Conservation (phyloP, 352 stramenopile genomes). For the Pythium scleroteichum region DNA sequence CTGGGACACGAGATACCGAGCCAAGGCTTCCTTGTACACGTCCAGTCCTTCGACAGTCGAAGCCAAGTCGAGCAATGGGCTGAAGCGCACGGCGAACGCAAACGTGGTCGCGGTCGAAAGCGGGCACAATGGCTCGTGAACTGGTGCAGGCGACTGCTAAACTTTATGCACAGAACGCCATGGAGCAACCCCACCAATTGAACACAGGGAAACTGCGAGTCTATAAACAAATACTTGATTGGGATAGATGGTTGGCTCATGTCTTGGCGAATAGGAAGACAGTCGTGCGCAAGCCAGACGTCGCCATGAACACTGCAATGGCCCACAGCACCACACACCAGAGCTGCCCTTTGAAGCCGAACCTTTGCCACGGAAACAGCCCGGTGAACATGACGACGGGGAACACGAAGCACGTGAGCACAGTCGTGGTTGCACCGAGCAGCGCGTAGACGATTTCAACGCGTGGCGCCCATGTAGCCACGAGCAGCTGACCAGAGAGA, state of each 20-base stretch:
- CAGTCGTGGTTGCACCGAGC: constrained; percentile 27
- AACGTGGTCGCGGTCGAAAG: no score
- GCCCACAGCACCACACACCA: constrained; percentile 15
- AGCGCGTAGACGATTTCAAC: constrained; percentile 33
- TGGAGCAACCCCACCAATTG: no score
- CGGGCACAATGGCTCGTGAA: no score
- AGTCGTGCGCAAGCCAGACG: constrained; percentile 18
- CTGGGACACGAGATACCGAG: constrained; percentile 8
- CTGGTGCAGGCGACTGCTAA: no score
- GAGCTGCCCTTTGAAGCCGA: background rate
- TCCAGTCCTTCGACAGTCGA: background rate
- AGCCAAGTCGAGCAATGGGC: background rate
- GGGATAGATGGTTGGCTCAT: no score
- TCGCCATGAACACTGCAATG: constrained; percentile 5
- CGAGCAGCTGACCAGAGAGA: constrained; percentile 19
- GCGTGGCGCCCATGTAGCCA: constrained; percentile 28
- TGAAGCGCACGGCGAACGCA: background rate
- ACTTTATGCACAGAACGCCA: no score
- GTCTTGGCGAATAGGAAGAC: constrained; percentile 16
- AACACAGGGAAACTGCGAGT: no score
- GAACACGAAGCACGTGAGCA: constrained; percentile 35
- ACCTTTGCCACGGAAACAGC: constrained; percentile 24
- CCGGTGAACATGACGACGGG: constrained; percentile 27
- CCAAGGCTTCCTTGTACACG: background rate
- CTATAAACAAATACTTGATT: no score